A percentile compares a stretch with the other conserved stretches of the same genome.
These are phyloP conservation scores for Globisporangium emineosum DNA, from an alignment of 352 stramenopile species.

Conservation along the genomic window DNA sequence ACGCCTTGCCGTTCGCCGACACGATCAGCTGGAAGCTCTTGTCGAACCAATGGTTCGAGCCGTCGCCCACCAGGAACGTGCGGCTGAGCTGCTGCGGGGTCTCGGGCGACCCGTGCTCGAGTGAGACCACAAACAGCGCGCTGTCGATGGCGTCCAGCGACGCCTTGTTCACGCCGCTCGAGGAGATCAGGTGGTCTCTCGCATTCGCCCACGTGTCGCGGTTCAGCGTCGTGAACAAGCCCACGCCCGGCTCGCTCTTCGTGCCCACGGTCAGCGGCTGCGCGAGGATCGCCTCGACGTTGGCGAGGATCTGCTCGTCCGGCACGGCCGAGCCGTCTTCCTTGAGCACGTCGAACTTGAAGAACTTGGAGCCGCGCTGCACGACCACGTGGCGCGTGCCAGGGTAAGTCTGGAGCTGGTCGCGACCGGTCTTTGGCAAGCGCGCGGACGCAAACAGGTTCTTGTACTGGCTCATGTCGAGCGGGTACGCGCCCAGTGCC, in stretches of 20 bases:
- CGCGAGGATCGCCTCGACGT: slow-evolving; percentile 81
- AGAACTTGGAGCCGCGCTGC: slow-evolving; percentile 84
- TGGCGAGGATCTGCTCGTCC: slow-evolving; percentile 79
- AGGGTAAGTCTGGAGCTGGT: slow-evolving; percentile 66
- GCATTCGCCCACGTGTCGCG: slow-evolving; percentile 80
- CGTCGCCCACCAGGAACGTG: slow-evolving; percentile 81
- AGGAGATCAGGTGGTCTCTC: slow-evolving; percentile 52
- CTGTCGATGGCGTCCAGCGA: slow-evolving; percentile 83
- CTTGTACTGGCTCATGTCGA: slow-evolving; percentile 93
- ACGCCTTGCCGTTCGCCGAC: slow-evolving; percentile 70
- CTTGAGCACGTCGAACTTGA: slow-evolving; percentile 83
- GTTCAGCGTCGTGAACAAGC: slow-evolving; percentile 79
- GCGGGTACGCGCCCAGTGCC: slow-evolving; percentile 78
- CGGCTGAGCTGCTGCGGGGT: slow-evolving; percentile 58
- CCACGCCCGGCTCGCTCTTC: slow-evolving; percentile 45
- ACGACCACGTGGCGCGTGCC: slow-evolving; percentile 81
- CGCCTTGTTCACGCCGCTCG: slow-evolving; percentile 53
- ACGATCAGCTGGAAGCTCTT: slow-evolving; percentile 92
- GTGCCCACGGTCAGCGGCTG: slow-evolving; percentile 46
- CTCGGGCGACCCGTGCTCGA: slow-evolving; percentile 68
- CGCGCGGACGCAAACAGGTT: slow-evolving; percentile 85
- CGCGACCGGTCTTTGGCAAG: slow-evolving; percentile 55
- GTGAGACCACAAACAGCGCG: slow-evolving; percentile 78
- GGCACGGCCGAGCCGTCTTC: slow-evolving; percentile 50
- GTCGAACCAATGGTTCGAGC: slow-evolving; percentile 90